Percentiles rank a stretch among this genome's conserved stretches.
Evolutionary conservation across 2,329 filamentous ascomycete genomes (phyloP).

Genomic region (Coleophoma crateriformis): DNA sequence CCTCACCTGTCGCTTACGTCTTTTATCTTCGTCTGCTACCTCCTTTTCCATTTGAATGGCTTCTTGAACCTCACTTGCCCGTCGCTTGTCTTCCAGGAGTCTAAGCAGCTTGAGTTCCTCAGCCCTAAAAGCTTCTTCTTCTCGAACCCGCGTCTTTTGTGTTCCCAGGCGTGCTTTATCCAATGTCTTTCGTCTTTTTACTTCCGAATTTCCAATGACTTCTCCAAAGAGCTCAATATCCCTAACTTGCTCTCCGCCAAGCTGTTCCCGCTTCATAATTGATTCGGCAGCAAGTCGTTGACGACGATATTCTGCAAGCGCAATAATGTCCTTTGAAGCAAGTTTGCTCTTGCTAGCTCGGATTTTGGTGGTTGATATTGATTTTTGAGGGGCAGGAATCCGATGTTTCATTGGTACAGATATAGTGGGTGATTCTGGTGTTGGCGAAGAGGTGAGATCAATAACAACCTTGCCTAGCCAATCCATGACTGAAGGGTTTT

Average conservation of each 20-base stretch:
- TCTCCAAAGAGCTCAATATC: slow-evolving; percentile 15
- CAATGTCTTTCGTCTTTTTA: neutral
- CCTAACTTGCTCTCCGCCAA: slow-evolving; percentile 2
- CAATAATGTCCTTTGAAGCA: slow-evolving; percentile 2
- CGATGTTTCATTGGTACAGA: neutral
- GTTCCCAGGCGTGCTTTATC: slow-evolving; percentile 2
- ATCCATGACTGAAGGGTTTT: no score
- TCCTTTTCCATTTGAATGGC: neutral
- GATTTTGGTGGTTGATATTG: slow-evolving; percentile 50
- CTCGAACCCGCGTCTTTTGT: neutral
- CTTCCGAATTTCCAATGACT: slow-evolving; percentile 7
- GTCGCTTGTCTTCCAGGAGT: neutral
- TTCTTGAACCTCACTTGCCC: neutral
- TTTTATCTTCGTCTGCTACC: neutral
- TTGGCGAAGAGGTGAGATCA: no score
- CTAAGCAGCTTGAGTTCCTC: no score
- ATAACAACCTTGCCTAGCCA: no score
- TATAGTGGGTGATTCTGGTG: no score
- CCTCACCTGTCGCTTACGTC: neutral
- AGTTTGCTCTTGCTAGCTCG: slow-evolving; percentile 44
- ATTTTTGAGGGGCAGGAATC: slow-evolving; percentile 47
- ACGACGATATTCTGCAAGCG: slow-evolving; percentile 1
- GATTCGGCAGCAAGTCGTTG: slow-evolving; percentile 11
- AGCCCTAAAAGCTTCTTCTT: neutral
- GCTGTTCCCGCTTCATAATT: slow-evolving; percentile 10